phyloP scores from a whole-genome alignment of 768 basidiomycete genomes.

The Coprinellus micaceus region DNA sequence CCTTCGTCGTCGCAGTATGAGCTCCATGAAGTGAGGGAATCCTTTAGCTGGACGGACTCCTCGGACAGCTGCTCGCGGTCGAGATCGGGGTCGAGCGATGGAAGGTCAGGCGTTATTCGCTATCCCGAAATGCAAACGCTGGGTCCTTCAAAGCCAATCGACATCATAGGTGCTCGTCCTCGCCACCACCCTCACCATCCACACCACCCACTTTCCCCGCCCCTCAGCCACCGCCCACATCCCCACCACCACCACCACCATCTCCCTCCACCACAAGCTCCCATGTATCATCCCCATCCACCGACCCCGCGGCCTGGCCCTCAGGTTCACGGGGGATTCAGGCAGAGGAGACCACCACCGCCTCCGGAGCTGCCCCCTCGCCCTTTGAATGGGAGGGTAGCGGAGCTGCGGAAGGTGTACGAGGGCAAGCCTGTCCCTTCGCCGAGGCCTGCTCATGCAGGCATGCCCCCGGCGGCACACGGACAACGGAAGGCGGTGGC shows the following conservation, averaged over 20 bases:
- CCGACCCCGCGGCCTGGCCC: background rate
- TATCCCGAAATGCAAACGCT: slow-evolving; percentile 6
- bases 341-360: background rate
- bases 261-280: background rate
- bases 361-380: background rate
- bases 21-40: slow-evolving; percentile 3
- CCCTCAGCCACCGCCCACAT: slow-evolving; percentile 6
- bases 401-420: background rate
- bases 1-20: slow-evolving; percentile 8
- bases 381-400: background rate
- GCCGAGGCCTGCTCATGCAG: background rate
- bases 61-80: background rate
- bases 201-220: background rate
- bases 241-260: slow-evolving; percentile 1
- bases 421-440: background rate
- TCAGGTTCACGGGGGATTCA: background rate
- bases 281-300: slow-evolving; percentile 1
- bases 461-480: background rate
- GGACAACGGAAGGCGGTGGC: background rate
- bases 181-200: background rate
- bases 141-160: slow-evolving; percentile 7
- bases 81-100: background rate
- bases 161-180: slow-evolving; percentile 6
- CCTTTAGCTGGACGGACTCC: slow-evolving; percentile 1
- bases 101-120: background rate